A percentile compares a stretch with the other conserved stretches of the same genome.
Conservation (phyloP, 148 eudicot species). For the Cornus suecica region DNA sequence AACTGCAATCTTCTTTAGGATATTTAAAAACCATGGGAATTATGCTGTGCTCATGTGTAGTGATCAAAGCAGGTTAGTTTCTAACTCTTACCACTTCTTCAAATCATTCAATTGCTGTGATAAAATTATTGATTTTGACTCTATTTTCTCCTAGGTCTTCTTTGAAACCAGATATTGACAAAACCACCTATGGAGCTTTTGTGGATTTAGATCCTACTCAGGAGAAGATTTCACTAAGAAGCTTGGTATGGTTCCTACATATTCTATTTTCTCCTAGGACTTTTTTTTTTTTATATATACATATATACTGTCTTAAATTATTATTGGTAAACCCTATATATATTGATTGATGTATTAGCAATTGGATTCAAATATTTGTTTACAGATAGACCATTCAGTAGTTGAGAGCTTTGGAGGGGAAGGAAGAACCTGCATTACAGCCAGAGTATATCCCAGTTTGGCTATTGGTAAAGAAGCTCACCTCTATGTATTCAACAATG, state of each 20-base stretch:
- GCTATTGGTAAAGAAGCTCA: conserved; percentile 10
- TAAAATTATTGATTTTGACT: neutral
- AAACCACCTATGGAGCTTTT: conserved; percentile 28
- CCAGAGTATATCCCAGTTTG: conserved; percentile 18
- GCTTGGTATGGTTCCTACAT: conserved; percentile 15
- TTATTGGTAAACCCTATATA: no score
- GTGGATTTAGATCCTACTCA: conserved; percentile 13
- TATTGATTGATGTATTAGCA: neutral
- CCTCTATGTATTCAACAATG: conserved; percentile 23
- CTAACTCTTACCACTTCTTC: neutral
- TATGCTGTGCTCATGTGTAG: conserved; percentile 28
- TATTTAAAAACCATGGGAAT: conserved; percentile 21
- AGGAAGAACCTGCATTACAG: conserved; percentile 21
- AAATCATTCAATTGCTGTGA: neutral
- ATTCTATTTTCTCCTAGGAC: no score
- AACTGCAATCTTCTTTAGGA: conserved; percentile 31
- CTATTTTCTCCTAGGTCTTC: conserved; percentile 16
- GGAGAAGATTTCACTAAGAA: conserved; percentile 23
- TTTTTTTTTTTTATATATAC: no score
- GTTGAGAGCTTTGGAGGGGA: conserved; percentile 28
- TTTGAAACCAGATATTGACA: conserved; percentile 14
- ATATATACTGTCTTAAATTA: no score
- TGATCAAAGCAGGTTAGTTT: conserved; percentile 29
- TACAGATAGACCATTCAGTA: conserved; percentile 26
- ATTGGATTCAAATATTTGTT: neutral